Conservation (phyloP, 208 protist species). For the Trypanosoma mega region DNA sequence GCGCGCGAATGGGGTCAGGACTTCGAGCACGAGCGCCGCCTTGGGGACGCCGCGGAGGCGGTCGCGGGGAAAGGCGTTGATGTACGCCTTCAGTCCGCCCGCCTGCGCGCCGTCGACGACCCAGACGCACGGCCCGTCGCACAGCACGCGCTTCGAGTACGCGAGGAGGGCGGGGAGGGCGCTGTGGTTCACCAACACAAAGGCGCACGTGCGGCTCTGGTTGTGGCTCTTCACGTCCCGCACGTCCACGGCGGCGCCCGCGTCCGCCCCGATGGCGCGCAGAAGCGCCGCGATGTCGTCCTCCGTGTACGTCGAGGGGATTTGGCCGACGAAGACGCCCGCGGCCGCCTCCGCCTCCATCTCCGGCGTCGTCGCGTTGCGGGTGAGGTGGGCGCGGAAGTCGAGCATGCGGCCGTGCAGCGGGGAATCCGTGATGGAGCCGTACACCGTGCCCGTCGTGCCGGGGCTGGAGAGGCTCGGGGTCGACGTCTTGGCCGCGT, state of each 20-base stretch:
- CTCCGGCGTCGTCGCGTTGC: slow-evolving; percentile 31
- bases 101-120: slow-evolving; percentile 46
- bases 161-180: slow-evolving; percentile 46
- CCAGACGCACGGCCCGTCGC: slow-evolving; percentile 79
- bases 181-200: slow-evolving; percentile 71
- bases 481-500: not conserved
- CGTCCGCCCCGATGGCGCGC: slow-evolving; percentile 53
- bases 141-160: slow-evolving; percentile 76
- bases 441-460: slow-evolving; percentile 48
- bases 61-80: slow-evolving; percentile 61
- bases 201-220: slow-evolving; percentile 81
- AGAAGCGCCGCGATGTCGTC: slow-evolving; percentile 72
- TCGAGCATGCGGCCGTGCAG: slow-evolving; percentile 42
- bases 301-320: slow-evolving; percentile 73
- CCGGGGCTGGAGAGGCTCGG: not conserved
- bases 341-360: slow-evolving; percentile 47
- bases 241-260: slow-evolving; percentile 51
- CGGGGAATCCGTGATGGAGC: slow-evolving; percentile 33
- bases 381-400: slow-evolving; percentile 52
- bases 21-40: slow-evolving; percentile 73
- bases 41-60: slow-evolving; percentile 73
- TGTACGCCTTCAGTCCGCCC: slow-evolving; percentile 39
- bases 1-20: slow-evolving; percentile 29
- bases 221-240: slow-evolving; percentile 81
- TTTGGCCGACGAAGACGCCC: slow-evolving; percentile 80